Evolutionary conservation across 164 flowering plant genomes (phyloP).

Genomic region (Umbilicus rupestris): DNA sequence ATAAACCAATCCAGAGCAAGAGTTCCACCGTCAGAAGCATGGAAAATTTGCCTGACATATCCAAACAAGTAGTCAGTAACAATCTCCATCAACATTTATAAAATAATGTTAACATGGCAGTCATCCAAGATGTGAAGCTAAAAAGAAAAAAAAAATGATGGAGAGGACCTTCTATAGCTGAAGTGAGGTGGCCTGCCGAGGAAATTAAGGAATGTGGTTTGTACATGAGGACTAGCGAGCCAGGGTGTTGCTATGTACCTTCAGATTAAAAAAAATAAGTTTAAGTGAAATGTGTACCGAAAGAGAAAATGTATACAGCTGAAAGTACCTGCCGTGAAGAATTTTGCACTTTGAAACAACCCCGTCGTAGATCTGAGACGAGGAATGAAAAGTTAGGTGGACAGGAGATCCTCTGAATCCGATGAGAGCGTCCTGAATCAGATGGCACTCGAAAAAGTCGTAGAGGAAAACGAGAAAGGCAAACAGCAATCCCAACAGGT

Average conservation of each 20-base stretch:
- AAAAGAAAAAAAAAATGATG: not conserved
- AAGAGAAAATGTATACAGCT: not conserved
- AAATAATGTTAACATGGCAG: not conserved
- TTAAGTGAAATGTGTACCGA: not conserved
- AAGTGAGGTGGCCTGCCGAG: slow-evolving; percentile 43
- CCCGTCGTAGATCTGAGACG: slow-evolving; percentile 27
- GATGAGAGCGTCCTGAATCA: slow-evolving; percentile 27
- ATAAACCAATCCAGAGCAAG: slow-evolving; percentile 87
- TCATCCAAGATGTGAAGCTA: too few relatives aligned
- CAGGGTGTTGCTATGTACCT: slow-evolving; percentile 57
- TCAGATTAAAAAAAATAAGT: not conserved
- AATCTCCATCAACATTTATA: too few relatives aligned
- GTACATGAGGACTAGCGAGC: slow-evolving; percentile 61
- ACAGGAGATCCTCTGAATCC: slow-evolving; percentile 36
- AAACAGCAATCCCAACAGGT: slow-evolving; percentile 14
- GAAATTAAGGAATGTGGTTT: slow-evolving; percentile 38
- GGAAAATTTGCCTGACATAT: slow-evolving; percentile 49
- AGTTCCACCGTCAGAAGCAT: slow-evolving; percentile 75
- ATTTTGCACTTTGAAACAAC: slow-evolving; percentile 44
- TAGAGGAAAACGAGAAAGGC: slow-evolving; percentile 24
- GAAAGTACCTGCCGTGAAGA: slow-evolving; percentile 38
- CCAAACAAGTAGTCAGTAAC: not conserved
- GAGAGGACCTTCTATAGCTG: slow-evolving; percentile 37
- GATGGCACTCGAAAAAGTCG: slow-evolving; percentile 44
- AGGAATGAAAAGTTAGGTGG: slow-evolving; percentile 23